phyloP scores from a whole-genome alignment of 2,329 filamentous ascomycete genomes.

The Coniochaeta sp. region DNA sequence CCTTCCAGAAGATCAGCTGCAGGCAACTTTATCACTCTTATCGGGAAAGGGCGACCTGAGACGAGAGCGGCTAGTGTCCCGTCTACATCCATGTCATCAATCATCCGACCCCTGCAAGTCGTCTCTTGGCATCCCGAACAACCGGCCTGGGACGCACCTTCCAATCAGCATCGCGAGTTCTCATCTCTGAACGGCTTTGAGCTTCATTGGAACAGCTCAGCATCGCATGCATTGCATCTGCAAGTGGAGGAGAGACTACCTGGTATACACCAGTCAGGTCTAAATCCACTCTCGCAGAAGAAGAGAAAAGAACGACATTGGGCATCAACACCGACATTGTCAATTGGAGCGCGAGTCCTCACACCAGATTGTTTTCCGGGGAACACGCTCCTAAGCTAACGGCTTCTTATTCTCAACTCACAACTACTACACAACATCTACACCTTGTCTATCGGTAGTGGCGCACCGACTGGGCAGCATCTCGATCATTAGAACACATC shows the following conservation, averaged over 20 bases:
- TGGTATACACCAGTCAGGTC: not conserved
- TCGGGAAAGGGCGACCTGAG: not conserved
- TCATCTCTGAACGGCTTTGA: not conserved
- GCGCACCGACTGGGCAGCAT: not conserved
- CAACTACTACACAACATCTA: not conserved
- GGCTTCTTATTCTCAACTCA: not conserved
- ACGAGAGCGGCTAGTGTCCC: not conserved
- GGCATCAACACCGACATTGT: not conserved
- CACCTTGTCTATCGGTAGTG: not conserved
- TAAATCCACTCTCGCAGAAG: not conserved
- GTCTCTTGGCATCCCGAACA: not conserved
- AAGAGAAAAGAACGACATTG: not conserved
- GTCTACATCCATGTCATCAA: not conserved
- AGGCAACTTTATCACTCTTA: not conserved
- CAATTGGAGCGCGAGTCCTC: not conserved
- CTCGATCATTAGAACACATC: not conserved
- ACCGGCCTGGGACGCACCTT: not conserved
- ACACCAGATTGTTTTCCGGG: not conserved
- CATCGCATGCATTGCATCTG: not conserved
- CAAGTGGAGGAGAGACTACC: not conserved
- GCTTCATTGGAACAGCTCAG: not conserved
- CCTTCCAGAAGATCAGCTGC: not conserved
- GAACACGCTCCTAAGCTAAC: not conserved
- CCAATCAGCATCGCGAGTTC: not conserved
- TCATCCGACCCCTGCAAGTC: not conserved